Percentiles rank a stretch among this genome's conserved stretches.
phyloP scores from a whole-genome alignment of 2,329 filamentous ascomycete genomes.

The Curvularia hawaiiensis region DNA sequence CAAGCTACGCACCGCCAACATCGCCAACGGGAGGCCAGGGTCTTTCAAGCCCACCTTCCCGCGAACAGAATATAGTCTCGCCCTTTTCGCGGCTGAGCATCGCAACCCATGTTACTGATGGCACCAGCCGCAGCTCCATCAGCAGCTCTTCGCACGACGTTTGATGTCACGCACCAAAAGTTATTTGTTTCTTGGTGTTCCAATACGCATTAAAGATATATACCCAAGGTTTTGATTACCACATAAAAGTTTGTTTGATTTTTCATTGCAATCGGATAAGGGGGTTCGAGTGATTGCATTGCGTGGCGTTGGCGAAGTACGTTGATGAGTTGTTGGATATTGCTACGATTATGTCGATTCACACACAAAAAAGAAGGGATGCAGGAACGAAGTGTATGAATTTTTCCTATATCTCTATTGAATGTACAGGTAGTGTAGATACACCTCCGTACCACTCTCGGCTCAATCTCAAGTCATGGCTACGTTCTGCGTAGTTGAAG shows the following conservation, averaged over 20 bases:
- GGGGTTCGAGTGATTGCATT: constrained; percentile 5
- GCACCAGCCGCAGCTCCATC: constrained; percentile 45
- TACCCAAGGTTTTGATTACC: constrained; percentile 12
- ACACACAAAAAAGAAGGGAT: background rate
- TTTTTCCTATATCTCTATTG: background rate
- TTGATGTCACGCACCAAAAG: constrained; percentile 15
- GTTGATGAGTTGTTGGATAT: background rate
- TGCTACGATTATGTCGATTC: background rate
- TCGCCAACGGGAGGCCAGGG: constrained; percentile 29
- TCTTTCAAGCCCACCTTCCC: constrained; percentile 35
- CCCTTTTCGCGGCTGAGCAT: constrained; percentile 45
- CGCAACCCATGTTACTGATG: constrained; percentile 44
- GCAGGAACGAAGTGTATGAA: background rate
- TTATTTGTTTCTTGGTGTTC: constrained; percentile 14
- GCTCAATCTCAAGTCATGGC: background rate
- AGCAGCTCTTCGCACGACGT: constrained; percentile 43
- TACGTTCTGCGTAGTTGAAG: background rate
- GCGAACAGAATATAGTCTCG: constrained; percentile 35
- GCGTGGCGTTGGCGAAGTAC: constrained; percentile 5
- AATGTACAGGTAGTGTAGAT: background rate
- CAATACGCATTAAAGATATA: constrained; percentile 10
- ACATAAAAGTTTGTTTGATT: constrained; percentile 11
- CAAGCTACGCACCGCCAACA: constrained; percentile 24
- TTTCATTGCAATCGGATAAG: background rate
- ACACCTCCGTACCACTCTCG: background rate